Evolutionary conservation across 495 filamentous ascomycete species (phyloP).

Genomic region (Aspergillus incahuasiensis): DNA sequence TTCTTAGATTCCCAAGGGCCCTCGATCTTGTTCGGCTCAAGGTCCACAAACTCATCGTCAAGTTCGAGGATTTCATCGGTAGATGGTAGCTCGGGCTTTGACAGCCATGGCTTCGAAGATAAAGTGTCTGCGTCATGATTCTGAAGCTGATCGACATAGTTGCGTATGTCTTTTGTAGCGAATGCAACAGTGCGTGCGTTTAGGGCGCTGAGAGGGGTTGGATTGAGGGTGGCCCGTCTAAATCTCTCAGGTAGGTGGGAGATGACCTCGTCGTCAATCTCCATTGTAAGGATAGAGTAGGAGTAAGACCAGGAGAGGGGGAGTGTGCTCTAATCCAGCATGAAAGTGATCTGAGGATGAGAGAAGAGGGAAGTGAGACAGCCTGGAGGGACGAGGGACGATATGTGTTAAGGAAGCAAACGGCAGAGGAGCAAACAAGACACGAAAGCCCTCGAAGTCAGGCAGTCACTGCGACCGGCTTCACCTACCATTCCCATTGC

Average conservation of each 20-base stretch:
- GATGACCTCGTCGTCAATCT: not conserved
- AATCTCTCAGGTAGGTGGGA: not conserved
- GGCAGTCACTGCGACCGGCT: not conserved
- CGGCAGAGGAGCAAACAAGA: not conserved
- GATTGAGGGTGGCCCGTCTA: too few relatives aligned
- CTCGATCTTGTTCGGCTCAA: conserved; percentile 33
- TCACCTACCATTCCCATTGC: not conserved
- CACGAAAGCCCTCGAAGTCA: not conserved
- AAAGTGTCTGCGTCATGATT: conserved; percentile 26
- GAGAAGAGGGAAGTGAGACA: not conserved
- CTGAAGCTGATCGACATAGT: conserved; percentile 27
- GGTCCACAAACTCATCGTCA: conserved; percentile 25
- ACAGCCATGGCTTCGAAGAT: conserved; percentile 36
- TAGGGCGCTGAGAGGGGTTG: not conserved
- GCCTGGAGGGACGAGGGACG: not conserved
- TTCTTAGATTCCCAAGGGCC: conserved; percentile 46
- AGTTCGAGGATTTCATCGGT: conserved; percentile 39
- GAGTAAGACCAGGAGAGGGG: too few relatives aligned
- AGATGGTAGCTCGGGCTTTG: conserved; percentile 43
- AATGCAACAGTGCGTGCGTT: not conserved
- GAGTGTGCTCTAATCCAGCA: too few relatives aligned
- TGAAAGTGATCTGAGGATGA: not conserved
- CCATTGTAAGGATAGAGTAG: not conserved
- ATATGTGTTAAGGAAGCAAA: not conserved
- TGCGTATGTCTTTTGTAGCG: conserved; percentile 28